phyloP scores from a whole-genome alignment of 164 flowering plant species.

The Hamamelis virginiana region DNA sequence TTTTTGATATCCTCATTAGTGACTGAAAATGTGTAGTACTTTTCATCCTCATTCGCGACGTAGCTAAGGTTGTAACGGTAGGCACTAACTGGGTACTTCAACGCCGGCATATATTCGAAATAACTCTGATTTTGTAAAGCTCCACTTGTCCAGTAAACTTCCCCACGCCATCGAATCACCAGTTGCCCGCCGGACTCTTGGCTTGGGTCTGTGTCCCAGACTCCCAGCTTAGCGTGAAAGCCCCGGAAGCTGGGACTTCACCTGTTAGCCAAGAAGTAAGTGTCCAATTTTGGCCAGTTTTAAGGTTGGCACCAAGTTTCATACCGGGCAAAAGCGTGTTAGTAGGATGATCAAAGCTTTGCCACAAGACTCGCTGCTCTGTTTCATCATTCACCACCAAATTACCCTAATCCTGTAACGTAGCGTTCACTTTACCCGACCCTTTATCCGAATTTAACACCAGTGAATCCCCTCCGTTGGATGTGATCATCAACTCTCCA shows the following conservation, averaged over 20 bases:
- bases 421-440: background rate
- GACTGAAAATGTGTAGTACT: no score
- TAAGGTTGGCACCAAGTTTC: constrained; percentile 10
- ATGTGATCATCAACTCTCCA: background rate
- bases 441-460: background rate
- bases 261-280: constrained; percentile 1
- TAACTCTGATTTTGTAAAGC: background rate
- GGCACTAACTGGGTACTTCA: no score
- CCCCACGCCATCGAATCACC: background rate
- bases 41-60: no score
- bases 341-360: constrained; percentile 9
- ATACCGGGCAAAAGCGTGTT: constrained; percentile 11
- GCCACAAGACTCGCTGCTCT: background rate
- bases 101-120: no score
- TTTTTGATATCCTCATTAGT: no score
- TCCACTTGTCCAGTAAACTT: constrained; percentile 10
- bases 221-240: constrained; percentile 12
- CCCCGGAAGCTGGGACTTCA: constrained; percentile 4
- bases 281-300: constrained; percentile 4
- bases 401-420: background rate
- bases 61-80: no score
- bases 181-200: background rate
- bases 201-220: no score
- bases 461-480: background rate
- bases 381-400: background rate